phyloP scores from a whole-genome alignment of 2,329 filamentous ascomycete species.

The Trichoderma brevicompactum region DNA sequence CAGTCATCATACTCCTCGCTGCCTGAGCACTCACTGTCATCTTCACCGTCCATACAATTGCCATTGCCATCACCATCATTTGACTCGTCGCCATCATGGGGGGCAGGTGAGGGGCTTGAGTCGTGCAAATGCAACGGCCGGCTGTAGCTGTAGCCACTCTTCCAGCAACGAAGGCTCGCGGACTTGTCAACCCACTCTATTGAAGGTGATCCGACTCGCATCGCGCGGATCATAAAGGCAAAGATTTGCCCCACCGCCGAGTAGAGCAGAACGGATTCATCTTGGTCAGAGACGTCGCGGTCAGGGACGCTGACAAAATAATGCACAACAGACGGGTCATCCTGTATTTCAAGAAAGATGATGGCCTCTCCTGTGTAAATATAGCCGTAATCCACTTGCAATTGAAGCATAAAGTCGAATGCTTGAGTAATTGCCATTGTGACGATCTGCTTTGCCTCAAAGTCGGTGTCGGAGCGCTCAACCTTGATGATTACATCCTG shows the following conservation, averaged over 20 bases:
- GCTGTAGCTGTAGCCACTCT: conserved; percentile 27
- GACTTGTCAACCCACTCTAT: conserved; percentile 40
- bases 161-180: conserved; percentile 40
- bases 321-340: conserved; percentile 36
- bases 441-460: conserved; percentile 32
- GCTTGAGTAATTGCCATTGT: conserved; percentile 46
- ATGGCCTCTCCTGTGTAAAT: conserved; percentile 41
- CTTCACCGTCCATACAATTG: neutral
- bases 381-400: conserved; percentile 43
- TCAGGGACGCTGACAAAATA: conserved; percentile 2
- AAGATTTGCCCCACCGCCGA: conserved; percentile 48
- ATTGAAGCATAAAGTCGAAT: conserved; percentile 46
- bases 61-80: neutral
- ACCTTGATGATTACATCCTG: neutral
- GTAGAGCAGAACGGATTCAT: conserved; percentile 39
- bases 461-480: neutral
- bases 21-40: neutral
- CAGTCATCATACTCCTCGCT: neutral
- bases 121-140: no score
- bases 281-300: neutral
- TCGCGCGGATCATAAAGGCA: conserved; percentile 45
- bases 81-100: neutral
- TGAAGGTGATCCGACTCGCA: conserved; percentile 35
- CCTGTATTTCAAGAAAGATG: conserved; percentile 43
- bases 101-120: neutral